A percentile compares a stretch with the other conserved stretches of the same genome.
These are phyloP conservation scores for Malus asiatica DNA, from an alignment of 306 rosid genomes.

Conservation along the genomic window DNA sequence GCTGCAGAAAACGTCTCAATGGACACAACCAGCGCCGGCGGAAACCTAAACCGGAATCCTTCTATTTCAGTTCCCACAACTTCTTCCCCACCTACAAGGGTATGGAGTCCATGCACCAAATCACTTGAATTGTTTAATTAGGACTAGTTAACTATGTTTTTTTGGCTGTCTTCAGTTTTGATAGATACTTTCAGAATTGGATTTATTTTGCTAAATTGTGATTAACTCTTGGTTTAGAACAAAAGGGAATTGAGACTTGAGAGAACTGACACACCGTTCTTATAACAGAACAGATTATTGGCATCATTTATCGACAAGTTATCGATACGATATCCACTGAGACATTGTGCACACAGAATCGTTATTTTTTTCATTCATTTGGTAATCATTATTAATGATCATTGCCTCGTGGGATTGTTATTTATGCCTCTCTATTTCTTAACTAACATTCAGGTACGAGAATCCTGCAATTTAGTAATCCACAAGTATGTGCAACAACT, in stretches of 20 bases:
- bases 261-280: not conserved
- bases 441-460: slow-evolving; percentile 53
- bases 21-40: slow-evolving; percentile 66
- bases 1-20: slow-evolving; percentile 63
- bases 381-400: not conserved
- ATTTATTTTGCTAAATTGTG: not conserved
- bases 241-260: not conserved
- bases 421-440: not conserved
- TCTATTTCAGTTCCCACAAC: slow-evolving; percentile 22
- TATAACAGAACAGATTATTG: no score
- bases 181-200: not conserved
- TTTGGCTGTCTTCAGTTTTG: not conserved
- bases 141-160: not conserved
- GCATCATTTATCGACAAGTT: no score
- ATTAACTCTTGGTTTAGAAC: not conserved
- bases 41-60: slow-evolving; percentile 48
- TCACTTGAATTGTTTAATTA: not conserved
- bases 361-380: not conserved
- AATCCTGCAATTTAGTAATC: slow-evolving; percentile 64
- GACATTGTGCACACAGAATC: not conserved
- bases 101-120: not conserved
- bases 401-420: not conserved
- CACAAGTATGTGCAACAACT: slow-evolving; percentile 42
- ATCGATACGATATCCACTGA: no score
- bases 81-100: slow-evolving; percentile 40